Evolutionary conservation across 257 asterid genomes (phyloP).

Genomic region (Henckelia pumila): DNA sequence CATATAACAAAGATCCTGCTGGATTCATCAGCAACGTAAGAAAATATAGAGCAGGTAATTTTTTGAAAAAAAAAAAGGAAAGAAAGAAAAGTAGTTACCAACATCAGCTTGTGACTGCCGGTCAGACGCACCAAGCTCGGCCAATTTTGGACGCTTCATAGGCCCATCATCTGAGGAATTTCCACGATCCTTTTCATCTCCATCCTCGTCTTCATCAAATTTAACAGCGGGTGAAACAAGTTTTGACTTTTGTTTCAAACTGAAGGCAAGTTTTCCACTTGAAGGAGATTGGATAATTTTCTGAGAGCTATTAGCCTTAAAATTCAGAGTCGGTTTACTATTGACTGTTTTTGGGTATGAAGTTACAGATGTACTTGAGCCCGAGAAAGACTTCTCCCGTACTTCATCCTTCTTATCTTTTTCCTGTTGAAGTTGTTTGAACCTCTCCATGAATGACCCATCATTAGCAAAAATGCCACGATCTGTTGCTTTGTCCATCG

Average conservation of each 20-base stretch:
- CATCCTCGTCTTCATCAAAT: conserved; percentile 52
- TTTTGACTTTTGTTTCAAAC: conserved; percentile 87
- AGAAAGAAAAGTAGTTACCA: conserved; percentile 64
- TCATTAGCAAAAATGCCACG: conserved; percentile 77
- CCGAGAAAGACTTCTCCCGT: conserved; percentile 38
- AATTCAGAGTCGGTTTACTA: conserved; percentile 41
- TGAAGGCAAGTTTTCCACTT: conserved; percentile 83
- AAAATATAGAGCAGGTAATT: conserved; percentile 15
- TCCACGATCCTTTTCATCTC: conserved; percentile 4
- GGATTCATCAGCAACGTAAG: conserved; percentile 18
- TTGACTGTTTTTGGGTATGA: conserved; percentile 67
- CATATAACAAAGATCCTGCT: conserved; percentile 11
- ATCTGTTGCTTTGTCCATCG: conserved; percentile 70
- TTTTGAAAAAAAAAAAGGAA: too few relatives aligned
- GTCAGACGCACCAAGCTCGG: conserved; percentile 29
- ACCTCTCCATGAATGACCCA: conserved; percentile 97
- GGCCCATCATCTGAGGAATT: conserved; percentile 26
- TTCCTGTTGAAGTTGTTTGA: conserved; percentile 85
- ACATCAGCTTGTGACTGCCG: conserved; percentile 45
- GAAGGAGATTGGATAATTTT: conserved; percentile 45
- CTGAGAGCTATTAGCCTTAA: conserved; percentile 43
- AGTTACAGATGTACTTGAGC: conserved; percentile 41
- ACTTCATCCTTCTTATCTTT: conserved; percentile 47
- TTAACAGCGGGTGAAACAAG: conserved; percentile 66
- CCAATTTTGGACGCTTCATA: conserved; percentile 66